Evolutionary conservation across 352 stramenopile genomes (phyloP).

Genomic region (Phytophthora crassamura): DNA sequence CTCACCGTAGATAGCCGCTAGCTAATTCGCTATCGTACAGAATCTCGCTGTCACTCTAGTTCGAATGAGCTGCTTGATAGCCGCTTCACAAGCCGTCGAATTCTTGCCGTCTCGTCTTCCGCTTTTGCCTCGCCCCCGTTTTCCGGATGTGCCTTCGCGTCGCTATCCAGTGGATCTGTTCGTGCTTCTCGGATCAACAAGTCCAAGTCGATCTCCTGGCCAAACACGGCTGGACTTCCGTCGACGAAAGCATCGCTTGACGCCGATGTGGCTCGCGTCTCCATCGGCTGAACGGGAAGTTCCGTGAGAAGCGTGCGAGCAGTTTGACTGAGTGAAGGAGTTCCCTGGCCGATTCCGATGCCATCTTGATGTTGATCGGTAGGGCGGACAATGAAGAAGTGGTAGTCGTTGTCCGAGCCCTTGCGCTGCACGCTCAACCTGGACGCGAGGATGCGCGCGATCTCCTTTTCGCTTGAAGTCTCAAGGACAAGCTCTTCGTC

Average conservation of each 20-base stretch:
- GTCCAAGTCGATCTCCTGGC: conserved; percentile 33
- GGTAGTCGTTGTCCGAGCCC: conserved; percentile 34
- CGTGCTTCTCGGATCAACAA: conserved; percentile 38
- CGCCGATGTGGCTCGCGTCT: conserved; percentile 11
- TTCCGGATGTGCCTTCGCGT: not conserved
- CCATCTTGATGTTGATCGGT: conserved; percentile 3
- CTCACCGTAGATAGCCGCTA: too few species aligned
- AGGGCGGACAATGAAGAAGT: conserved; percentile 34
- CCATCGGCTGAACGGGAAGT: conserved; percentile 27
- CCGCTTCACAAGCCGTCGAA: conserved; percentile 28
- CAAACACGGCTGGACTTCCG: not conserved
- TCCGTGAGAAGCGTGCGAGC: conserved; percentile 36
- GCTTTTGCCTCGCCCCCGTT: not conserved
- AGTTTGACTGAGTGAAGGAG: not conserved
- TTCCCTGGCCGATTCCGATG: not conserved
- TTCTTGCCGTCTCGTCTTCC: conserved; percentile 14
- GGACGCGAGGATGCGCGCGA: conserved; percentile 36
- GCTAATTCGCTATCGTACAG: too few species aligned
- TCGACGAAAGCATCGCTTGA: conserved; percentile 10
- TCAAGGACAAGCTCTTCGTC: conserved; percentile 40
- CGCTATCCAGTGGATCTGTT: conserved; percentile 27
- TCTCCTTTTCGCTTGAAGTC: conserved; percentile 36
- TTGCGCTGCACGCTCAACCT: conserved; percentile 31
- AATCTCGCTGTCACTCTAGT: conserved; percentile 13
- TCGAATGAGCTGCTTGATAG: conserved; percentile 28